Conservation (phyloP, 192 early-diverging fungal species). For the Coemansia sp. region DNA sequence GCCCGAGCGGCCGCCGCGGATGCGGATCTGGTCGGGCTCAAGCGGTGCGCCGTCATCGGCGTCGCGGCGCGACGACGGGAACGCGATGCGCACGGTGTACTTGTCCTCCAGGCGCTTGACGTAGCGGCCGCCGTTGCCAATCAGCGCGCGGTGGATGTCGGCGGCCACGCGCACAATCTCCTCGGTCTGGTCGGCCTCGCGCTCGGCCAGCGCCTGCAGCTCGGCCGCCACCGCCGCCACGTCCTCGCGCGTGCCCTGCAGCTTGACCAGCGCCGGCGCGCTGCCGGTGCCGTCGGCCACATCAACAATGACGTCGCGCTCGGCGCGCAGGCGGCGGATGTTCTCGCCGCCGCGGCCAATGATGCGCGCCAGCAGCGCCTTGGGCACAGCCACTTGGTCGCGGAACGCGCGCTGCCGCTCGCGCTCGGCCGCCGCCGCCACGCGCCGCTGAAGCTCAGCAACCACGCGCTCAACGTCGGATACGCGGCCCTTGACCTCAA, state of each 20-base stretch:
- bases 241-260: conserved; percentile 75
- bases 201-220: conserved; percentile 62
- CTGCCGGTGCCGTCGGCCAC: conserved; percentile 21
- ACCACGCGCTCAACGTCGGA: conserved; percentile 71
- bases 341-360: conserved; percentile 88
- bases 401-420: conserved; percentile 68
- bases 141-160: conserved; percentile 66
- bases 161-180: conserved; percentile 56
- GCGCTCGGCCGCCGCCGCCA: conserved; percentile 65
- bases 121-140: conserved; percentile 66
- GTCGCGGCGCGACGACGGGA: conserved; percentile 56
- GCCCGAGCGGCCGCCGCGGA: conserved; percentile 81
- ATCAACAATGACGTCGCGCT: conserved; percentile 71
- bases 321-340: conserved; percentile 73
- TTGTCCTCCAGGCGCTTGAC: conserved; percentile 74
- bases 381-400: conserved; percentile 68
- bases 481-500: conserved; percentile 77
- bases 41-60: conserved; percentile 53
- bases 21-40: conserved; percentile 62
- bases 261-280: conserved; percentile 55
- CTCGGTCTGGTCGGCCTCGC: conserved; percentile 62
- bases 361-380: conserved; percentile 62
- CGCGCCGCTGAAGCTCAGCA: conserved; percentile 61
- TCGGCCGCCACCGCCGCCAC: conserved; percentile 68
- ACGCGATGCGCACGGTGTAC: conserved; percentile 65